Conservation (phyloP, 2,329 filamentous ascomycete species). For the Cordyceps cateniannulata region DNA sequence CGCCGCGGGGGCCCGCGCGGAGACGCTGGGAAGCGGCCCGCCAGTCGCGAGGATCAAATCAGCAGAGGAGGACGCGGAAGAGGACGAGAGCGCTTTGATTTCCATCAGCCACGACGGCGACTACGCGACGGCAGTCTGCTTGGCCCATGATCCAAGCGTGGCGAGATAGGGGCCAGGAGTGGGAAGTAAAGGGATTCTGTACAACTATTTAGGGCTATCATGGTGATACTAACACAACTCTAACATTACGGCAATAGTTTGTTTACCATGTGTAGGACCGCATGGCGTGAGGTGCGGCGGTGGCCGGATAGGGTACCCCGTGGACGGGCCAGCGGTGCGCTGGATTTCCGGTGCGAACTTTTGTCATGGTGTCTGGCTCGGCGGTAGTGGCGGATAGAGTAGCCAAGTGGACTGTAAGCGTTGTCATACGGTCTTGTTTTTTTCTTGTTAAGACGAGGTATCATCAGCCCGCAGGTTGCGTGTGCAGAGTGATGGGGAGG, state of each 20-base stretch:
- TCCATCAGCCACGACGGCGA: slow-evolving; percentile 86
- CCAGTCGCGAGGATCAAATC: slow-evolving; percentile 38
- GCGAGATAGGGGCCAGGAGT: neutral
- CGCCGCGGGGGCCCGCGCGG: slow-evolving; percentile 16
- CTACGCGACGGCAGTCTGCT: slow-evolving; percentile 66
- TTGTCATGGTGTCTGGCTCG: neutral
- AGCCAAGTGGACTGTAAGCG: neutral
- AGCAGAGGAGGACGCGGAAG: slow-evolving; percentile 18
- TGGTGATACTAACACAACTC: no score
- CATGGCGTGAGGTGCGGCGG: neutral
- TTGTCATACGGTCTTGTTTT: no score
- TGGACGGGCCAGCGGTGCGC: neutral
- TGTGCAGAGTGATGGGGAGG: no score
- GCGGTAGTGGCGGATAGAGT: neutral
- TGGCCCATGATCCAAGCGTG: slow-evolving; percentile 35
- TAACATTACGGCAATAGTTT: neutral
- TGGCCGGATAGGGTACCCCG: neutral
- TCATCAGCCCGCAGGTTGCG: no score
- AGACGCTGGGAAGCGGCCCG: slow-evolving; percentile 30
- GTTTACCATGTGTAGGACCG: neutral
- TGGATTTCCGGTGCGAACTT: neutral
- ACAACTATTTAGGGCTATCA: no score
- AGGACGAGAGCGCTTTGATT: slow-evolving; percentile 54
- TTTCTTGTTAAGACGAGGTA: no score
- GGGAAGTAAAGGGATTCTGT: no score